These are phyloP conservation scores for Astragalus glycyphyllos DNA, from an alignment of 306 rosid species.

Conservation along the genomic window DNA sequence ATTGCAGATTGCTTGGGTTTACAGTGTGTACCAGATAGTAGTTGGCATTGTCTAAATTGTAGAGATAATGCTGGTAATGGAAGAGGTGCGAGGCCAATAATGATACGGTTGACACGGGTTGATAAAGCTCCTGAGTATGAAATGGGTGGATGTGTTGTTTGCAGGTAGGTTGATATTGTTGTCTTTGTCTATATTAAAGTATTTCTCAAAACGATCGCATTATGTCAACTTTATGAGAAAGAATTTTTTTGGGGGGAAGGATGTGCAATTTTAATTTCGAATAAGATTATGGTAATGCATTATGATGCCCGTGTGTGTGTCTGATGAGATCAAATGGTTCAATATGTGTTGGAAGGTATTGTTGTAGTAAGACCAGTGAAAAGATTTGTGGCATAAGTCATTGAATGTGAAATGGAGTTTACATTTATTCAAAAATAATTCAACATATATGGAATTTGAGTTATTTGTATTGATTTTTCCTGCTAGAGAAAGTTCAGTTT, in stretches of 20 bases:
- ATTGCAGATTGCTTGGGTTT: conserved; percentile 88
- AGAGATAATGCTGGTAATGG: conserved; percentile 68
- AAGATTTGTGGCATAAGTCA: neutral
- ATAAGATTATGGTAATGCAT: conserved; percentile 35
- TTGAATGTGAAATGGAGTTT: conserved; percentile 28
- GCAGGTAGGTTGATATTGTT: conserved; percentile 69
- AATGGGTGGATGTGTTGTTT: conserved; percentile 97
- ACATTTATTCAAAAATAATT: conserved; percentile 1
- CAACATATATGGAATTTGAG: neutral
- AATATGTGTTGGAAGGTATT: conserved; percentile 12
- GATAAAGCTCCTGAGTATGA: conserved; percentile 84
- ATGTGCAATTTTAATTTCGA: conserved; percentile 4
- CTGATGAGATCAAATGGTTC: conserved; percentile 22
- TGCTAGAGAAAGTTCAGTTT: conserved; percentile 24
- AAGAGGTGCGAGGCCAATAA: conserved; percentile 73
- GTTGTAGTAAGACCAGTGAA: conserved; percentile 14
- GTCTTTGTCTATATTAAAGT: conserved; percentile 38
- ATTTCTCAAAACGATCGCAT: conserved; percentile 7
- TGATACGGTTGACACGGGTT: conserved; percentile 82
- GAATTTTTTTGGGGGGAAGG: conserved; percentile 13
- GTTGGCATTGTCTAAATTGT: conserved; percentile 90
- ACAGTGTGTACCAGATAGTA: conserved; percentile 63
- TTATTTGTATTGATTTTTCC: conserved; percentile 1
- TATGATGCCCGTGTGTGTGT: neutral
- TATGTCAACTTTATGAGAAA: conserved; percentile 14